Evolutionary conservation across 495 filamentous ascomycete genomes (phyloP).

Genomic region (Terfezia boudieri): DNA sequence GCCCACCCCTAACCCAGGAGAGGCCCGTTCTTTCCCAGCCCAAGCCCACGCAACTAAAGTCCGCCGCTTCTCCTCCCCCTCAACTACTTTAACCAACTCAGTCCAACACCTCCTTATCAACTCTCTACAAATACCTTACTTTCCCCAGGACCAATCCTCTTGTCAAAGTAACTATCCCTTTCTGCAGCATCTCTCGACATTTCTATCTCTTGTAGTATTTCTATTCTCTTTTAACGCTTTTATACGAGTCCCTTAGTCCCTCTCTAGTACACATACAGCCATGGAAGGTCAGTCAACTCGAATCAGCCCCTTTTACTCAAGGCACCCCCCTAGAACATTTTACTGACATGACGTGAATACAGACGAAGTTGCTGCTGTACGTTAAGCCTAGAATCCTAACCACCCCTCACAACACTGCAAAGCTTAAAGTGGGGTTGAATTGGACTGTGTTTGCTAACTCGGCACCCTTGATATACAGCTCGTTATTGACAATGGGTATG

Average conservation of each 20-base stretch:
- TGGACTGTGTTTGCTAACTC: conserved; percentile 13
- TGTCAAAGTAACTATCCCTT: background rate
- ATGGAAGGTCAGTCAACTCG: conserved; percentile 54
- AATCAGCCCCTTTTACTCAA: conserved; percentile 15
- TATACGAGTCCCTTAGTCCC: conserved; percentile 22
- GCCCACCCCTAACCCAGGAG: background rate
- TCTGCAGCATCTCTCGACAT: background rate
- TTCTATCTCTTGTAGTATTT: conserved; percentile 12
- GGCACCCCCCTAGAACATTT: background rate
- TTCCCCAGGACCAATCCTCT: conserved; percentile 14
- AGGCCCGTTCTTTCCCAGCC: conserved; percentile 11
- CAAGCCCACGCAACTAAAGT: conserved; percentile 9
- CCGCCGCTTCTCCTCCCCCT: conserved; percentile 10
- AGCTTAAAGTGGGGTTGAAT: conserved; percentile 4
- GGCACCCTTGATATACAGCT: conserved; percentile 24
- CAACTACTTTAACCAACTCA: conserved; percentile 11
- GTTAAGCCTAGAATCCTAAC: conserved; percentile 2
- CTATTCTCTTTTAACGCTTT: conserved; percentile 17
- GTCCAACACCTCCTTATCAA: conserved; percentile 14
- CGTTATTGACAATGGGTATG: conserved; percentile 99
- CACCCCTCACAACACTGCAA: background rate
- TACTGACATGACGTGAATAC: conserved; percentile 13
- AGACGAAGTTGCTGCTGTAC: conserved; percentile 93
- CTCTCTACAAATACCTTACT: conserved; percentile 10
- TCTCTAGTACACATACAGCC: conserved; percentile 25